Evolutionary conservation across 306 rosid genomes (phyloP).

Genomic region (Cicer pinnatifidum): DNA sequence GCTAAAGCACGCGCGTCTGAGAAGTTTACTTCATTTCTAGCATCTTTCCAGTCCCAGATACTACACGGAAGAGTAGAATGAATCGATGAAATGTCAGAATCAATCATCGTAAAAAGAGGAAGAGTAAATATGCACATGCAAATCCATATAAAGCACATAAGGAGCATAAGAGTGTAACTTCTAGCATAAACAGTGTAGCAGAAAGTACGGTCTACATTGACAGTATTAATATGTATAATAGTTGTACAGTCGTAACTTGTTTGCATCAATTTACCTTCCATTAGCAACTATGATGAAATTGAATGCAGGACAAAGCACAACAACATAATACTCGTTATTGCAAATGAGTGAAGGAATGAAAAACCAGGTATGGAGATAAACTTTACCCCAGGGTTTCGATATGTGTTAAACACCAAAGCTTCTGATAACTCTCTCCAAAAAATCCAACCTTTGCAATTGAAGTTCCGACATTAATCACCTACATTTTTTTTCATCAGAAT

Average conservation of each 20-base stretch:
- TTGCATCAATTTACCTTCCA: slow-evolving; percentile 27
- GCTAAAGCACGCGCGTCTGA: slow-evolving; percentile 78
- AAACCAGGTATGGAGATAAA: slow-evolving; percentile 31
- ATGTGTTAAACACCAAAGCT: slow-evolving; percentile 95
- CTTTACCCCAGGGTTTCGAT: slow-evolving; percentile 85
- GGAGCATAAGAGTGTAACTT: slow-evolving; percentile 27
- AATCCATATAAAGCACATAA: slow-evolving; percentile 33
- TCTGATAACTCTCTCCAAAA: slow-evolving; percentile 73
- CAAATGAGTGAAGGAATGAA: not conserved
- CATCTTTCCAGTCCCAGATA: slow-evolving; percentile 87
- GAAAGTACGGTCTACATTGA: not conserved
- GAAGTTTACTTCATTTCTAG: slow-evolving; percentile 66
- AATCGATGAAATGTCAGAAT: slow-evolving; percentile 37
- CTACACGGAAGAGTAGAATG: slow-evolving; percentile 47
- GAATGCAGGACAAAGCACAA: slow-evolving; percentile 10
- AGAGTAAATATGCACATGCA: slow-evolving; percentile 25
- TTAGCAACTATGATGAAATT: slow-evolving; percentile 11
- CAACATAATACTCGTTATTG: slow-evolving; percentile 16
- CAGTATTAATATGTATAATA: not conserved
- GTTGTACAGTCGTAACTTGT: slow-evolving; percentile 2
- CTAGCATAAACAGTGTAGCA: not conserved
- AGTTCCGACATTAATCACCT: slow-evolving; percentile 91
- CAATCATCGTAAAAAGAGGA: not conserved
- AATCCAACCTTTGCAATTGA: slow-evolving; percentile 88
- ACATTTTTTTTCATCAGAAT: slow-evolving; percentile 36